Percentiles rank a stretch among this genome's conserved stretches.
Evolutionary conservation across 257 asterid species (phyloP).

Genomic region (Linaria vulgaris): DNA sequence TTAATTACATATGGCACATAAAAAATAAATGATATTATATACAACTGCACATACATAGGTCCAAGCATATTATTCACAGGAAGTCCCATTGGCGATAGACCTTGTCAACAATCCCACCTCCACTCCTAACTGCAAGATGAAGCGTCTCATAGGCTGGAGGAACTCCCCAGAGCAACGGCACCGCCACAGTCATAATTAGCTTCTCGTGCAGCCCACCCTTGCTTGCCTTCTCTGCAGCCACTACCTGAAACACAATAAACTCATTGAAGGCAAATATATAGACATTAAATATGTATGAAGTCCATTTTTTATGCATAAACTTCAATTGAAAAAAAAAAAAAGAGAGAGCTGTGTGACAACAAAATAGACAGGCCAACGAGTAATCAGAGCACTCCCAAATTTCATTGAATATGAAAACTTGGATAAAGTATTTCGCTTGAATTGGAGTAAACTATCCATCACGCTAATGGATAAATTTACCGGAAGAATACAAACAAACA

Average conservation of each 20-base stretch:
- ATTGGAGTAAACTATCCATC: conserved; percentile 2
- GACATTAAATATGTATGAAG: too few species aligned
- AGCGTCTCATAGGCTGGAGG: conserved; percentile 99
- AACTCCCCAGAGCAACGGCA: conserved; percentile 96
- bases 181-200: conserved; percentile 91
- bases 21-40: conserved; percentile 35
- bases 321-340: too few species aligned
- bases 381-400: background rate
- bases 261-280: background rate
- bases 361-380: conserved; percentile 1
- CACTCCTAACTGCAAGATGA: conserved; percentile 82
- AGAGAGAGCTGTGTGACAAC: background rate
- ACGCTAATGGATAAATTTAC: background rate
- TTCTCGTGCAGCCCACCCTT: conserved; percentile 82
- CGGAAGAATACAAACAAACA: background rate
- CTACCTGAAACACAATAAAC: conserved; percentile 50
- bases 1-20: conserved; percentile 35
- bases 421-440: background rate
- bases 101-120: conserved; percentile 97
- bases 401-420: background rate
- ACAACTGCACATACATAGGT: conserved; percentile 50
- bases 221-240: conserved; percentile 76
- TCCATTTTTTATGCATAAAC: too few species aligned
- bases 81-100: conserved; percentile 97
- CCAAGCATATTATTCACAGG: conserved; percentile 41